Percentiles rank a stretch among this genome's conserved stretches.
Evolutionary conservation across 1,284 basidiomycete genomes (phyloP).

Genomic region (Afroboletus lepidellus): DNA sequence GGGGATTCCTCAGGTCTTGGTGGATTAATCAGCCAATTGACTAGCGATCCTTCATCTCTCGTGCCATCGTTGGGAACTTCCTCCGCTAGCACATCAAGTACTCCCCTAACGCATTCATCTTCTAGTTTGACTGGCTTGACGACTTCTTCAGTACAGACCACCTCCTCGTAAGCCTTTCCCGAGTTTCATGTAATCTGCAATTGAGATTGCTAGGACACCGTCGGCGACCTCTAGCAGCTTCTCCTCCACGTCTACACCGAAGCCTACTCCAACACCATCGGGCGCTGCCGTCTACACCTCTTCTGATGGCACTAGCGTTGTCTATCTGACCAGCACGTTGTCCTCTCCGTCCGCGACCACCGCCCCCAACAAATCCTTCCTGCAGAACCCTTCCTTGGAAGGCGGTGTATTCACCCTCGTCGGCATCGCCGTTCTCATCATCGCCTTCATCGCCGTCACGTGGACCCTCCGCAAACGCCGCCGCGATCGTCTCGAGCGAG

Average conservation of each 20-base stretch:
- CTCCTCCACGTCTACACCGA: conserved; percentile 7
- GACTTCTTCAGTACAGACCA: conserved; percentile 6
- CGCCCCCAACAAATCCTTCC: conserved; percentile 42
- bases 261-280: conserved; percentile 7
- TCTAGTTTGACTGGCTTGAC: conserved; percentile 32
- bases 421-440: conserved; percentile 48
- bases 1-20: not conserved
- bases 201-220: conserved; percentile 11
- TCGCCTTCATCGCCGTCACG: conserved; percentile 46
- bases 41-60: conserved; percentile 14
- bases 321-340: conserved; percentile 30
- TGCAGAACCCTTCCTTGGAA: conserved; percentile 60
- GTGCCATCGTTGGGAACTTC: conserved; percentile 21
- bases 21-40: conserved; percentile 16
- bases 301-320: conserved; percentile 22
- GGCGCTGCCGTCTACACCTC: conserved; percentile 14
- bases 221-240: conserved; percentile 7
- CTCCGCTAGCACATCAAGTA: conserved; percentile 11
- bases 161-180: conserved; percentile 20
- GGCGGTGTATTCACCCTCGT: conserved; percentile 56
- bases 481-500: conserved; percentile 42
- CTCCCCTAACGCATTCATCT: conserved; percentile 18
- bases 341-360: conserved; percentile 21
- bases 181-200: not conserved
- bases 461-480: conserved; percentile 50